Conservation (phyloP, 1,139 yeast genomes). For the Suhomyces bribrorum region DNA sequence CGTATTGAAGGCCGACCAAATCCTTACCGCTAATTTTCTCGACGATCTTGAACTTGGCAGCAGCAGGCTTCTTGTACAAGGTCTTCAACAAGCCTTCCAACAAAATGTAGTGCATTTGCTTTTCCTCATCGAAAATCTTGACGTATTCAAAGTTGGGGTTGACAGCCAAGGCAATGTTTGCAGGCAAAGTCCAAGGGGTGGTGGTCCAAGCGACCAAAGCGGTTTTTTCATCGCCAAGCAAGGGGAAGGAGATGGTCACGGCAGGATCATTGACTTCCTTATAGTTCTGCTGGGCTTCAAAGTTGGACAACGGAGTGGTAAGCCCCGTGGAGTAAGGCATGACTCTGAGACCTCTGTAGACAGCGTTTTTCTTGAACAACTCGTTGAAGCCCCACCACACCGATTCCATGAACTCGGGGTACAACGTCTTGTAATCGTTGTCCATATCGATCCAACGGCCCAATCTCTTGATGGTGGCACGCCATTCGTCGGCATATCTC, state of each 20-base stretch:
- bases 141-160: slow-evolving; percentile 89
- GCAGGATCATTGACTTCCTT: slow-evolving; percentile 98
- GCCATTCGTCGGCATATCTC: slow-evolving; percentile 97
- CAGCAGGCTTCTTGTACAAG: slow-evolving; percentile 89
- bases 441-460: slow-evolving; percentile 99
- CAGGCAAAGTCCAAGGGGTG: slow-evolving; percentile 99
- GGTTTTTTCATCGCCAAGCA: slow-evolving; percentile 77
- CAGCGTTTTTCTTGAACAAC: slow-evolving; percentile 79
- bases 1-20: slow-evolving; percentile 75
- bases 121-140: slow-evolving; percentile 87
- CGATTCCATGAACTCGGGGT: slow-evolving; percentile 95
- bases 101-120: slow-evolving; percentile 75
- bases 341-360: slow-evolving; percentile 91
- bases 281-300: slow-evolving; percentile 97
- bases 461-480: slow-evolving; percentile 83
- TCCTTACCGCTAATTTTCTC: slow-evolving; percentile 79
- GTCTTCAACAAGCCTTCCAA: slow-evolving; percentile 79
- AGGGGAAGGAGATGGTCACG: slow-evolving; percentile 86
- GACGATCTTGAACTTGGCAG: slow-evolving; percentile 81
- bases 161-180: slow-evolving; percentile 89
- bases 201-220: slow-evolving; percentile 97
- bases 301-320: slow-evolving; percentile 94
- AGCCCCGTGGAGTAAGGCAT: slow-evolving; percentile 99
- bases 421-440: slow-evolving; percentile 94
- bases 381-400: slow-evolving; percentile 99